Evolutionary conservation across 2,329 filamentous ascomycete species (phyloP), one percentile per base, ranked within the genome.

Genomic region (Ophiostoma ulmi): DNA sequence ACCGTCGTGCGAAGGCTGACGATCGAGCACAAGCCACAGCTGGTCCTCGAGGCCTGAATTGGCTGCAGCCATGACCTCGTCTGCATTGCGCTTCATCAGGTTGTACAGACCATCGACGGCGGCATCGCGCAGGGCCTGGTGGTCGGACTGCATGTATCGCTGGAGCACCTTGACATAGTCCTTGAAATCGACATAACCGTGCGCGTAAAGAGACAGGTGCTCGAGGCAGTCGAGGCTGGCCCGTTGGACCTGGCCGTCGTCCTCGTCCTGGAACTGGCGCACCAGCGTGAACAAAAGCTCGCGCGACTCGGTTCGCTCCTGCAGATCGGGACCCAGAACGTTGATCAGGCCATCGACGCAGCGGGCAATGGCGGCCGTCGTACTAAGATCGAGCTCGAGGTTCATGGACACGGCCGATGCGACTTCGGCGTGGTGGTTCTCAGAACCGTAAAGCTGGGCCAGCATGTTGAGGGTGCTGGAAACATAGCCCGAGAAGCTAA

Each of bases 271-370:
- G 76, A 98, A 95, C 74, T 96, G 90, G 3, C 88, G 86, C 3
- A 98, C 90, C 10, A 99, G 84, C 0, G 90, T 95, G 73, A 98
- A 85, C 68, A 98, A 95, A 70, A 99, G 85, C 77, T 97, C 94
- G 74, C 95, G 85, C n/a, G 93, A 92, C 80, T 97, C 97, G 3
- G 88, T 88, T 74, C 95, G 88, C 76, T 98, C 95, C 79, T 98
- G 95, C 31, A 99, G 82, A 80, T 99, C 96, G 0, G 95, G 95
- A 0, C 95, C 95, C 13, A 99, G 85, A 11, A 99, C 95, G 75
- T 98, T 98, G 81, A 99, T 93, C 35, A 97, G 85, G n/a, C 94
- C 95, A 79, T 98, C 94, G 39, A 97, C 90, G 75, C 93, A 97
- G 75, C 93, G 89, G 41, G 92, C 91, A 73, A 98, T 90, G 0